Evolutionary conservation across 2,329 filamentous ascomycete species (phyloP).

Genomic region (Claviceps spartinae): DNA sequence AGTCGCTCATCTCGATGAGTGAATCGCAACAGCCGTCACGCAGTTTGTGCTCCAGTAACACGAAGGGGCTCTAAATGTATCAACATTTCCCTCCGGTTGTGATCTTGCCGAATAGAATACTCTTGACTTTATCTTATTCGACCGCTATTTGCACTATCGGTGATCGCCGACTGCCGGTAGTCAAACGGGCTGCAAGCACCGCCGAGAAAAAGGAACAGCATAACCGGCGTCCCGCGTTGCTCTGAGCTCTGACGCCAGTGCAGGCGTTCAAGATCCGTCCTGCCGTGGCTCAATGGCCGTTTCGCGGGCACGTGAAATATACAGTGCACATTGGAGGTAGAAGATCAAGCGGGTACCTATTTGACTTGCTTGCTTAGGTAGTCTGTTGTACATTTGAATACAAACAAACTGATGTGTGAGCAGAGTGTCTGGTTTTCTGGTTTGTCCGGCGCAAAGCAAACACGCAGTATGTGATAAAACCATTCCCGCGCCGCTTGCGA

Average conservation of each 20-base stretch:
- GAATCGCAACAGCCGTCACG: background rate
- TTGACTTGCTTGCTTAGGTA: background rate
- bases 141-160: no score
- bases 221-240: background rate
- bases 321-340: background rate
- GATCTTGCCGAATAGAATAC: background rate
- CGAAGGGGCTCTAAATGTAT: background rate
- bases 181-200: no score
- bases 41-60: background rate
- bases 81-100: background rate
- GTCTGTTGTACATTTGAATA: background rate
- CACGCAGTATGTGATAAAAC: background rate
- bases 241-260: background rate
- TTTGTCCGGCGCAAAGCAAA: background rate
- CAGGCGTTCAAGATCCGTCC: background rate
- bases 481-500: background rate
- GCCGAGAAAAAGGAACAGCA: background rate
- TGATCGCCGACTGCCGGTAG: no score
- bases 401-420: background rate
- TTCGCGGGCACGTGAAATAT: background rate
- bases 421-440: background rate
- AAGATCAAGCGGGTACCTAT: background rate
- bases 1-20: background rate
- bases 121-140: background rate
- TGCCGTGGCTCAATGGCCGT: background rate